Conservation (phyloP, 2,329 filamentous ascomycete species). For the Diaporthe australafricana region DNA sequence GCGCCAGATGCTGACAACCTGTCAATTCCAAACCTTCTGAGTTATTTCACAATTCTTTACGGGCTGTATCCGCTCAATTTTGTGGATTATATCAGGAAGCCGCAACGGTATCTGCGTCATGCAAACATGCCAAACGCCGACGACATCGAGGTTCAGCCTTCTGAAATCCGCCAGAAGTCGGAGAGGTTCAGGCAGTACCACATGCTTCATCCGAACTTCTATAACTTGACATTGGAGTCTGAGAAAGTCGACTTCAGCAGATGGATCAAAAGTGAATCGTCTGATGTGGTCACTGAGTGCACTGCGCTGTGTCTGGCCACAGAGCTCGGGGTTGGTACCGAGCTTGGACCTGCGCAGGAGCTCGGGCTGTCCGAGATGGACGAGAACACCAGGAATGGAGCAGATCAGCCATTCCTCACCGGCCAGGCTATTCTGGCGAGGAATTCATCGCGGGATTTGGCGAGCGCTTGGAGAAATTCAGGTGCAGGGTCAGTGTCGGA, state of each 20-base stretch:
- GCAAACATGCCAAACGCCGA: conserved; percentile 77
- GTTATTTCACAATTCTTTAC: conserved; percentile 86
- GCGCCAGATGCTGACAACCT: conserved; percentile 72
- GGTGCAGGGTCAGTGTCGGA: conserved; percentile 21
- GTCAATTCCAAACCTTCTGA: conserved; percentile 74
- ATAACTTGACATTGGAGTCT: conserved; percentile 80
- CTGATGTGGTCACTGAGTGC: conserved; percentile 84
- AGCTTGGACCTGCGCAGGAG: conserved; percentile 33
- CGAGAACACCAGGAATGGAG: conserved; percentile 41
- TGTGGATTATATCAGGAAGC: conserved; percentile 87
- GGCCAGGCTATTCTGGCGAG: conserved; percentile 43
- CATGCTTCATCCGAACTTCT: conserved; percentile 86
- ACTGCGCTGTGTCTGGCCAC: conserved; percentile 70
- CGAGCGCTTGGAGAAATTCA: conserved; percentile 61
- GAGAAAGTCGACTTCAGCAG: conserved; percentile 81
- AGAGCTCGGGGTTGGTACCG: conserved; percentile 40
- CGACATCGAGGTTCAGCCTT: conserved; percentile 82
- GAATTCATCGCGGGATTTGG: conserved; percentile 39
- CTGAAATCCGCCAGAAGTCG: conserved; percentile 80
- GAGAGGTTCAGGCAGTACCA: conserved; percentile 80
- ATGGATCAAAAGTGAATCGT: conserved; percentile 83
- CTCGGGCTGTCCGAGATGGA: conserved; percentile 33
- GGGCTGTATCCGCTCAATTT: conserved; percentile 88
- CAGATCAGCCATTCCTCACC: conserved; percentile 54
- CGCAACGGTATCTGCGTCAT: conserved; percentile 80